Evolutionary conservation across 2,329 filamentous ascomycete species (phyloP).

Genomic region (Penicillium sp.): DNA sequence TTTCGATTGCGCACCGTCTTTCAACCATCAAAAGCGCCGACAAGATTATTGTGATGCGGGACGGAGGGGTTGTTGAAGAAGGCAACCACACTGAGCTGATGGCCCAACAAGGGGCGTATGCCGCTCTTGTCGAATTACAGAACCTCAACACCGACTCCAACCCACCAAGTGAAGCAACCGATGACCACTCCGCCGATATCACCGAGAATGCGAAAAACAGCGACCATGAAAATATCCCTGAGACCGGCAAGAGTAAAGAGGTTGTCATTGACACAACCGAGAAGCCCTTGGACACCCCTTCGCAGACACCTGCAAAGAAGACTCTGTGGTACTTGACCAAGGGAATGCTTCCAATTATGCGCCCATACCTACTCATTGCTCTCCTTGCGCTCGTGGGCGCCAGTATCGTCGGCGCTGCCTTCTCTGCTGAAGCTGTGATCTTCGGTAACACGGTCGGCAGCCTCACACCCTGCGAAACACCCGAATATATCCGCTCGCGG

Average conservation of each 20-base stretch:
- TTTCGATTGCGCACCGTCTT: slow-evolving; percentile 48
- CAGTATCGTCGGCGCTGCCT: slow-evolving; percentile 56
- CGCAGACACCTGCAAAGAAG: neutral
- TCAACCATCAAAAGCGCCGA: neutral
- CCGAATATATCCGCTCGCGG: slow-evolving; percentile 47
- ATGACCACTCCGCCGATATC: neutral
- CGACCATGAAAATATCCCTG: neutral
- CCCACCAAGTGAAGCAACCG: neutral
- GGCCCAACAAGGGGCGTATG: neutral
- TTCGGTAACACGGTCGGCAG: slow-evolving; percentile 62
- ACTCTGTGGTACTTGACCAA: neutral
- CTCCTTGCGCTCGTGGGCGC: neutral
- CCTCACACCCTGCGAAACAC: slow-evolving; percentile 56
- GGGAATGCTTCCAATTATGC: neutral
- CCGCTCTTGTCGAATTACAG: neutral
- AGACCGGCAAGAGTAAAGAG: neutral
- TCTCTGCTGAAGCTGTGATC: slow-evolving; percentile 59
- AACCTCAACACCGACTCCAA: neutral
- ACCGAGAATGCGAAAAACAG: neutral
- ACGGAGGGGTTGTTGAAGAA: slow-evolving; percentile 47
- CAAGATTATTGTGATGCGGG: neutral
- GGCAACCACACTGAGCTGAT: slow-evolving; percentile 45
- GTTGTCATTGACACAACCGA: neutral
- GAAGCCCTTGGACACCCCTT: neutral
- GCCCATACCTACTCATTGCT: neutral